Conservation (phyloP, 75 land plant species). For the Azolla pinnata region DNA sequence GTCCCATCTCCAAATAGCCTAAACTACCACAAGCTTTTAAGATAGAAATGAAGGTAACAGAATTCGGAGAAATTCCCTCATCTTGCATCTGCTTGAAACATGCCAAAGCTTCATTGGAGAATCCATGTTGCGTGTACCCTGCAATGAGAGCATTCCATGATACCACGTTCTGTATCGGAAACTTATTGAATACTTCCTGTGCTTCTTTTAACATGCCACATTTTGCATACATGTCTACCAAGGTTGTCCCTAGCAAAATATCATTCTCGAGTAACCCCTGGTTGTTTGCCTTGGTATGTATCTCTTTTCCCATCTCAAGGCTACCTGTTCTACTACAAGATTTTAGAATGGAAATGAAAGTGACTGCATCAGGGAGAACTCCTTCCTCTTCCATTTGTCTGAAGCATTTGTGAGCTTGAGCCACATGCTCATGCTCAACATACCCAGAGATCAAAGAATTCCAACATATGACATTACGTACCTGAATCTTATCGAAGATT, state of each 20-base stretch:
- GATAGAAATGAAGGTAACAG: constrained; percentile 14
- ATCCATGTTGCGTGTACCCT: neutral
- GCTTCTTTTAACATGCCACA: constrained; percentile 18
- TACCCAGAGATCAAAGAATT: too few species aligned
- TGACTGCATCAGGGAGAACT: too few species aligned
- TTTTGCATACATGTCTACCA: constrained; percentile 26
- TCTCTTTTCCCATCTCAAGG: neutral
- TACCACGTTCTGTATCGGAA: neutral
- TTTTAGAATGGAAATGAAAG: neutral
- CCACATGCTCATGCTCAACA: too few species aligned
- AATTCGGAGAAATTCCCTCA: constrained; percentile 9
- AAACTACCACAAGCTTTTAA: constrained; percentile 12
- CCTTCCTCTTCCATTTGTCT: too few species aligned
- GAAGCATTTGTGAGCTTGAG: too few species aligned
- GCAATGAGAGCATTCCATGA: constrained; percentile 7
- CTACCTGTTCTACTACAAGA: neutral
- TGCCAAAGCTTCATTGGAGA: neutral
- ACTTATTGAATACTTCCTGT: constrained; percentile 15
- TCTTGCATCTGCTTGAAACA: neutral
- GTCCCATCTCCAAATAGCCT: neutral
- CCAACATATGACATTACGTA: too few species aligned
- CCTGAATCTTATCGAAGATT: too few species aligned
- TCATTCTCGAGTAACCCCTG: constrained; percentile 3
- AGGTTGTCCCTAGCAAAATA: constrained; percentile 1
- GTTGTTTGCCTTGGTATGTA: neutral